These are phyloP conservation scores for Aspergillus wentii DNA, from an alignment of 495 filamentous ascomycete species.

Conservation along the genomic window DNA sequence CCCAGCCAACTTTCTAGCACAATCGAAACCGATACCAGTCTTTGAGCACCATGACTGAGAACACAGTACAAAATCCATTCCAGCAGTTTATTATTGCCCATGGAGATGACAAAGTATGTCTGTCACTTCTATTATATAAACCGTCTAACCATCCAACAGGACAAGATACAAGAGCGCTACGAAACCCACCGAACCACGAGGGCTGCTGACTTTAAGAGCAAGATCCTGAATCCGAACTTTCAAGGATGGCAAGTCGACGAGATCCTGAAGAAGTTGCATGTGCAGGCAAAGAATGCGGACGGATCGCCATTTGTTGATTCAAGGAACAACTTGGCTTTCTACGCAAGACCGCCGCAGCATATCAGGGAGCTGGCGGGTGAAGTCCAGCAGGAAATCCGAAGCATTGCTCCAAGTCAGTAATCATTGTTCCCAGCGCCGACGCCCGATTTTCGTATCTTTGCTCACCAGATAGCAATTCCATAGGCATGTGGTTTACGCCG, in stretches of 20 bases:
- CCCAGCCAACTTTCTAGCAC: too few relatives aligned
- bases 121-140: conserved; percentile 40
- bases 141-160: conserved; percentile 63
- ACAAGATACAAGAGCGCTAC: conserved; percentile 67
- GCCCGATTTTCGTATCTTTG: neutral
- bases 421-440: neutral
- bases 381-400: conserved; percentile 61
- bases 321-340: conserved; percentile 79
- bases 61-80: conserved; percentile 60
- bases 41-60: conserved; percentile 20
- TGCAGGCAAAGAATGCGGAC: conserved; percentile 34
- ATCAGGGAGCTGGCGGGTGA: conserved; percentile 58
- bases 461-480: neutral
- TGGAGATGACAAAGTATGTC: conserved; percentile 50
- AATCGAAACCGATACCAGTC: too few relatives aligned
- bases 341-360: conserved; percentile 73
- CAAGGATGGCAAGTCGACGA: conserved; percentile 68
- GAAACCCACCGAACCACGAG: conserved; percentile 64
- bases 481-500: conserved; percentile 85
- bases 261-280: conserved; percentile 58
- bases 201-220: conserved; percentile 63
- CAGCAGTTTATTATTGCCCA: conserved; percentile 64
- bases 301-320: conserved; percentile 56
- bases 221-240: conserved; percentile 66
- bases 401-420: conserved; percentile 62